Conservation (phyloP, 306 rosid species). For the Castanopsis chinensis region DNA sequence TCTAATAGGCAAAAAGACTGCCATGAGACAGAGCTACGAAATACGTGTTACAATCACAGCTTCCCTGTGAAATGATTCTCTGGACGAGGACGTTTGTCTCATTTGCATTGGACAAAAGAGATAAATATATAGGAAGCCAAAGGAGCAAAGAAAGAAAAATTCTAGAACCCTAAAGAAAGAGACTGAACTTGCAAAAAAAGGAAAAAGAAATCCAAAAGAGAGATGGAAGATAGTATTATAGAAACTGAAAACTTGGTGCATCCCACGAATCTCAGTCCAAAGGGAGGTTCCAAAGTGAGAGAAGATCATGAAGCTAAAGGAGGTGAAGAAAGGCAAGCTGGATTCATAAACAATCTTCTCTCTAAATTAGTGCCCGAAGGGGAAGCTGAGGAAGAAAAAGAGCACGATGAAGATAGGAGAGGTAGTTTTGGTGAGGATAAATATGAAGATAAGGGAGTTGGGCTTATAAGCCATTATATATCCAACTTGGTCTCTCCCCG, state of each 20-base stretch:
- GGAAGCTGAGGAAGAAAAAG: conserved; percentile 3
- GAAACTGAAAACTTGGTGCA: conserved; percentile 2
- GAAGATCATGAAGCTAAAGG: background rate
- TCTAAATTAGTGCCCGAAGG: conserved; percentile 11
- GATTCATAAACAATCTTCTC: conserved; percentile 16
- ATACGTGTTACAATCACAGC: conserved; percentile 19
- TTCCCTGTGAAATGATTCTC: background rate
- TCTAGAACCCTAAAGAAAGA: background rate
- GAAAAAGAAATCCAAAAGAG: background rate
- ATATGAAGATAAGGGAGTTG: conserved; percentile 21
- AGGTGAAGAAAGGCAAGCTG: background rate
- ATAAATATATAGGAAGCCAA: no score
- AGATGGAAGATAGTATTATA: conserved; percentile 32
- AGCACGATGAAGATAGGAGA: background rate
- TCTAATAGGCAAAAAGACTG: background rate
- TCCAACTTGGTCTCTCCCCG: conserved; percentile 28
- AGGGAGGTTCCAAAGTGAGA: background rate
- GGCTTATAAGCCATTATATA: conserved; percentile 19
- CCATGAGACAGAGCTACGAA: background rate
- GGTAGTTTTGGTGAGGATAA: background rate
- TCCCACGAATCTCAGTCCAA: background rate
- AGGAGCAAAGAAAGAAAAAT: background rate
- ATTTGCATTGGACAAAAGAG: background rate
- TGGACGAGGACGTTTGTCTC: conserved; percentile 7
- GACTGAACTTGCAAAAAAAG: background rate